phyloP scores from a whole-genome alignment of 2,329 filamentous ascomycete species.

The Ophiosphaerella herpotricha region DNA sequence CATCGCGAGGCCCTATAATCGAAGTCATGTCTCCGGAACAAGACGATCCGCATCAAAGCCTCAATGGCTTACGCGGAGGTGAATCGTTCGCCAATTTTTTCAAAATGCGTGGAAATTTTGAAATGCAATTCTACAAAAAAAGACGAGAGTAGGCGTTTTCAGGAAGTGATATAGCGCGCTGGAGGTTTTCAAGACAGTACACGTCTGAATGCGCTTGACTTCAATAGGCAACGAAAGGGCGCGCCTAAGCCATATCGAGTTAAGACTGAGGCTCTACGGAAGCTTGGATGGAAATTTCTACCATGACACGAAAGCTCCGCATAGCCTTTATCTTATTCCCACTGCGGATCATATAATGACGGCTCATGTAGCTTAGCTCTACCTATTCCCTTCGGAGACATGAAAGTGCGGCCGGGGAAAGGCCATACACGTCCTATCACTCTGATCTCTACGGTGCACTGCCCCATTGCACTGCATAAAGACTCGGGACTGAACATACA shows the following conservation, averaged over 20 bases:
- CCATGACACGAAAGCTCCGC: not conserved
- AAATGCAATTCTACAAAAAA: not conserved
- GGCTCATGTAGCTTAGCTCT: no score
- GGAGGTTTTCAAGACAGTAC: not conserved
- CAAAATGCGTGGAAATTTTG: not conserved
- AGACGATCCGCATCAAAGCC: no score
- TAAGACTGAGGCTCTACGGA: not conserved
- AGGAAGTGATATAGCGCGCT: slow-evolving; percentile 12
- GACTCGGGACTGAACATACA: no score
- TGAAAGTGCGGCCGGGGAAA: slow-evolving; percentile 1
- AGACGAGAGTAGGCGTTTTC: not conserved
- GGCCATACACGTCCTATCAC: not conserved
- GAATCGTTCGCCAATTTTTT: not conserved
- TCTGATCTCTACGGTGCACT: no score
- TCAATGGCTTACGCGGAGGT: no score
- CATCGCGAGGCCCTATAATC: slow-evolving; percentile 32
- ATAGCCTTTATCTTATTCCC: not conserved
- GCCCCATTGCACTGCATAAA: no score
- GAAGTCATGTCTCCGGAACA: slow-evolving; percentile 11
- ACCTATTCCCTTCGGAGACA: not conserved
- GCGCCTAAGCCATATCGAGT: slow-evolving; percentile 14
- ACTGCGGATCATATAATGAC: no score
- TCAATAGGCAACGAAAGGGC: slow-evolving; percentile 21
- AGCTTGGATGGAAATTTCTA: not conserved
- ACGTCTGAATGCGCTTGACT: slow-evolving; percentile 10